A percentile compares a stretch with the other conserved stretches of the same genome.
Evolutionary conservation across 352 stramenopile species (phyloP).

Genomic region (Pythium grandisporangium): DNA sequence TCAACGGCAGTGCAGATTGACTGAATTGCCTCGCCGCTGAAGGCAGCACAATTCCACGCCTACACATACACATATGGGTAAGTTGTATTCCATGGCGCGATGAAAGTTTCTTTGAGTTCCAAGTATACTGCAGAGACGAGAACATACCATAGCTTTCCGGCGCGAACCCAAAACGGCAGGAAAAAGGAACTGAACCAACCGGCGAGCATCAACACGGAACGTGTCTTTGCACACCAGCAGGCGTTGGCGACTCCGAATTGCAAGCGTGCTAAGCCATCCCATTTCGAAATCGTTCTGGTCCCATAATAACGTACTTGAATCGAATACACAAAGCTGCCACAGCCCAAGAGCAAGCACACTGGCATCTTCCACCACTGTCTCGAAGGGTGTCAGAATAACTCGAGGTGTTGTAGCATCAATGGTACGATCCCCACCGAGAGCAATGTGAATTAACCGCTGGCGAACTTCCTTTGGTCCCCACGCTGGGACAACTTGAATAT

Average conservation of each 20-base stretch:
- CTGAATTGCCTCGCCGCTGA: slow-evolving; percentile 31
- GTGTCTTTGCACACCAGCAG: background rate
- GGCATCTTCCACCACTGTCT: background rate
- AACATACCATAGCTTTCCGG: slow-evolving; percentile 60
- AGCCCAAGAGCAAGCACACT: background rate
- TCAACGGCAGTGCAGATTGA: slow-evolving; percentile 28
- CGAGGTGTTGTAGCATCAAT: background rate
- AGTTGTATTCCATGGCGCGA: no score
- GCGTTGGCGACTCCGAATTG: background rate
- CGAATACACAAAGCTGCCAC: background rate
- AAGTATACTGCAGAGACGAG: background rate
- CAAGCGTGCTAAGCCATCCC: background rate
- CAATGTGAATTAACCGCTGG: no score
- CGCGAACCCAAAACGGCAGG: slow-evolving; percentile 60
- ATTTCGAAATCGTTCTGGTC: background rate
- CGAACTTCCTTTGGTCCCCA: no score
- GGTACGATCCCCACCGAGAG: background rate
- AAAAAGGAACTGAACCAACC: slow-evolving; percentile 57
- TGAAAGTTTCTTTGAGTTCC: no score
- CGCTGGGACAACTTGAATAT: no score
- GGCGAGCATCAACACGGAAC: slow-evolving; percentile 30
- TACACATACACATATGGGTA: no score
- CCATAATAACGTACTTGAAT: background rate
- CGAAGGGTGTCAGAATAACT: background rate
- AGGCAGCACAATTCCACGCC: slow-evolving; percentile 54